Base-by-base conservation (phyloP, 768 basidiomycete species). In the Calocera cornea region DNA sequence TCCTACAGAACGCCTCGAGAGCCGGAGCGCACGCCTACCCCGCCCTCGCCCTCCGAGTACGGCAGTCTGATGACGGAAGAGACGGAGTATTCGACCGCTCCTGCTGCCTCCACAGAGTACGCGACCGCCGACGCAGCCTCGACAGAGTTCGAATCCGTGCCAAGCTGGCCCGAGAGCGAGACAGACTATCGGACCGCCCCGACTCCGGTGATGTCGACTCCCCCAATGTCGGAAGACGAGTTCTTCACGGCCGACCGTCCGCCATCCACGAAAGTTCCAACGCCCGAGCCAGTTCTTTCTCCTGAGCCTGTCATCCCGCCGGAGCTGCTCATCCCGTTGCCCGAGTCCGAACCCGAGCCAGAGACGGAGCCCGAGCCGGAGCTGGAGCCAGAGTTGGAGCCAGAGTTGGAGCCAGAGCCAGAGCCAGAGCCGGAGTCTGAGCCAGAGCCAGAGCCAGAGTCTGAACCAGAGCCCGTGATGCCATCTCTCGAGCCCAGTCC, bases 61-160 rank as follows among this genome's bases (percentile, higher is more conserved):
- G 54, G 54, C 27, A 29, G 27, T 10, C 22, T 29, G 14, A 33
- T 60, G 14, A 60, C 54, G 11, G 27, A 16, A 12, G 54, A 31
- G 0, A 75, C 73, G 38, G 78, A 78, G 36, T 82, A 77, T 63
- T 69, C 80, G 3, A 80, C 82, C 1, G 80, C 79, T 0, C 82
- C 81, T 22, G 66, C 38, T 70, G 70, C 73, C 19, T 74, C 73
- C 47, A 74, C 66, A 33, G 72, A 82, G 1, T 87, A 85, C 69
- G 76, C 81, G 34, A 76, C 79, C 1, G 78, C 79, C 2, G 68
- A 70, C 33, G 72, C 78, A 70, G 73, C 79, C 5, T 72, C 77
- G n/a, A 79, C 80, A 0, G 79, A 81, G 63, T 88, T 83, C 68
- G 75, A 77, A 77, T 79, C 16, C 75, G 78, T 19, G 76, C 78